Percentiles rank a stretch among this genome's conserved stretches.
phyloP scores from a whole-genome alignment of 768 basidiomycete genomes.

The Zangia roseola region DNA sequence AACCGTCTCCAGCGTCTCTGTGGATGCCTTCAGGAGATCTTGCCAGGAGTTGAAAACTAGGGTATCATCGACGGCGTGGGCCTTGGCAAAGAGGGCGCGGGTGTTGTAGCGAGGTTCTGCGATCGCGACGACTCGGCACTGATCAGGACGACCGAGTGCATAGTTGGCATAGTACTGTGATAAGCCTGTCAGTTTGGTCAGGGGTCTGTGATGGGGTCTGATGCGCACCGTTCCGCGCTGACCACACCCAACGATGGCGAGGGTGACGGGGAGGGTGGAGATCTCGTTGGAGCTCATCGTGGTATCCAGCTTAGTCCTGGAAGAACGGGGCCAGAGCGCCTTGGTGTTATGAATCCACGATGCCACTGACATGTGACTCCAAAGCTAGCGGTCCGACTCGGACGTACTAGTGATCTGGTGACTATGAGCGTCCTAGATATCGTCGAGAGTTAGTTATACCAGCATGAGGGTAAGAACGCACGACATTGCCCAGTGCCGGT shows the following conservation, averaged over 20 bases:
- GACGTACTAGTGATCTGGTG: too few species aligned
- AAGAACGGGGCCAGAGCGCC: slow-evolving; percentile 34
- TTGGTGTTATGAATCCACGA: slow-evolving; percentile 30
- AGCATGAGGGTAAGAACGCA: too few species aligned
- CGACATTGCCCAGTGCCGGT: too few species aligned
- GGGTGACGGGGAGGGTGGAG: slow-evolving; percentile 48
- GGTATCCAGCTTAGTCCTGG: slow-evolving; percentile 21
- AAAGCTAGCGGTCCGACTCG: background rate
- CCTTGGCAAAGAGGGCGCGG: slow-evolving; percentile 52
- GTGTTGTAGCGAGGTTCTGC: slow-evolving; percentile 79
- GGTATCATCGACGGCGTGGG: slow-evolving; percentile 60
- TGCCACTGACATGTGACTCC: slow-evolving; percentile 18
- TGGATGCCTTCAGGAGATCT: slow-evolving; percentile 66
- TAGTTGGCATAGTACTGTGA: slow-evolving; percentile 62
- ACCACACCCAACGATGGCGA: slow-evolving; percentile 82
- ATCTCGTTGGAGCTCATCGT: slow-evolving; percentile 13
- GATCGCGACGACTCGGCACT: slow-evolving; percentile 78
- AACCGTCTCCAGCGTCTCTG: slow-evolving; percentile 57
- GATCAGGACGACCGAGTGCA: slow-evolving; percentile 54
- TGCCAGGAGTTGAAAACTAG: slow-evolving; percentile 73
- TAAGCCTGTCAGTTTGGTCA: background rate
- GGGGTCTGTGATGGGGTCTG: background rate
- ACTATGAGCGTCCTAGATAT: background rate
- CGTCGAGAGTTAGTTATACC: too few species aligned
- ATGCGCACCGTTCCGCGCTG: slow-evolving; percentile 70